phyloP scores from a whole-genome alignment of 768 basidiomycete species.

The Sporobolomyces phaffii region DNA sequence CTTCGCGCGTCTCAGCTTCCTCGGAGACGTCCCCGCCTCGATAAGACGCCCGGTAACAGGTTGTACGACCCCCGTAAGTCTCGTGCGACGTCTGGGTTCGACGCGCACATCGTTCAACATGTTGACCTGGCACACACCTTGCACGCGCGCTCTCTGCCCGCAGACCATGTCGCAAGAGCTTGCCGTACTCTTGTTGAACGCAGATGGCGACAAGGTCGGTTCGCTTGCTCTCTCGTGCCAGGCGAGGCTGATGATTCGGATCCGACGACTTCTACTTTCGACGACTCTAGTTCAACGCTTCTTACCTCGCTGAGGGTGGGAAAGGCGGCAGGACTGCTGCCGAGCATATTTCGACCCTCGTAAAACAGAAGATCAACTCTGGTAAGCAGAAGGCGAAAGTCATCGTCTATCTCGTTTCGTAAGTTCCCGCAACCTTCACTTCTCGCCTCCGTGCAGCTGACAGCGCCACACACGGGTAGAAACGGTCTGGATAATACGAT shows the following conservation, averaged over 20 bases:
- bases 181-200: constrained; percentile 7
- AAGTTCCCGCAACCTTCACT: background rate
- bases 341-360: background rate
- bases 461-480: background rate
- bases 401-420: constrained; percentile 16
- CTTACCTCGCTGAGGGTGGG: background rate
- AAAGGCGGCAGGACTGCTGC: background rate
- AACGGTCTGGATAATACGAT: background rate
- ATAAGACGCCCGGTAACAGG: too few relatives aligned
- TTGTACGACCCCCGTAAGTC: too few relatives aligned
- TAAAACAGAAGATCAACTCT: background rate
- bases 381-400: background rate
- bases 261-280: too few relatives aligned
- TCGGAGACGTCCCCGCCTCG: too few relatives aligned
- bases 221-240: too few relatives aligned
- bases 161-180: background rate
- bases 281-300: constrained; percentile 3
- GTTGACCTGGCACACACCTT: too few relatives aligned
- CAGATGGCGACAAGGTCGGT: constrained; percentile 17
- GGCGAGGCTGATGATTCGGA: too few relatives aligned
- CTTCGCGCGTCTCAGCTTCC: too few relatives aligned
- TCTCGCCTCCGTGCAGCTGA: background rate
- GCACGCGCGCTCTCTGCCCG: too few relatives aligned
- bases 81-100: too few relatives aligned
- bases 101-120: too few relatives aligned